These are phyloP conservation scores for Globisporangium okanoganense DNA, from an alignment of 352 stramenopile genomes.

Conservation along the genomic window DNA sequence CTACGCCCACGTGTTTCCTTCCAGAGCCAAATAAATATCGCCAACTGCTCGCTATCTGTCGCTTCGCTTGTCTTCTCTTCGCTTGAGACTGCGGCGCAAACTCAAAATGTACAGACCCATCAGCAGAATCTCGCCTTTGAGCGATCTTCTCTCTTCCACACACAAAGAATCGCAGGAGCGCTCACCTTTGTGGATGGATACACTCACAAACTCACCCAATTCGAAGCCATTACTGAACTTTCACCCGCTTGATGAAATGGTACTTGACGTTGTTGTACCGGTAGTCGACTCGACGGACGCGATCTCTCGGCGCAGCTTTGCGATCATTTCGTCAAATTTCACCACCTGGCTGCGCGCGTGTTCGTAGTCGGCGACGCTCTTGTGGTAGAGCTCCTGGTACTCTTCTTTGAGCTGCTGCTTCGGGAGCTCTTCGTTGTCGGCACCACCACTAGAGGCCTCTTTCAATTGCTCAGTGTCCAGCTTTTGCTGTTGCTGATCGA, in stretches of 20 bases:
- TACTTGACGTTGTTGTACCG: background rate
- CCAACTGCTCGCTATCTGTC: background rate
- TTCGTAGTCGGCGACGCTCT: conserved; percentile 10
- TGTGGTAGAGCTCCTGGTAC: conserved; percentile 3
- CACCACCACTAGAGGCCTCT: background rate
- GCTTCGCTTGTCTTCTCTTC: background rate
- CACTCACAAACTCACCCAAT: background rate
- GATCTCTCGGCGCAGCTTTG: conserved; percentile 10
- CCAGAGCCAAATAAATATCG: background rate
- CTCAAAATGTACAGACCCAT: background rate
- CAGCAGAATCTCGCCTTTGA: background rate
- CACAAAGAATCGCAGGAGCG: background rate
- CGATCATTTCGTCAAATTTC: conserved; percentile 8
- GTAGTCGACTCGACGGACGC: conserved; percentile 7
- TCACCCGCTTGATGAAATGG: background rate
- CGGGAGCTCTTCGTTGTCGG: conserved; percentile 2
- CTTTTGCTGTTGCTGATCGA: conserved; percentile 3
- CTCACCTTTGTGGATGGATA: background rate
- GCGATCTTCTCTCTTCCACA: background rate
- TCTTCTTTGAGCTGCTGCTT: conserved; percentile 8
- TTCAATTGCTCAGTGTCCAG: background rate
- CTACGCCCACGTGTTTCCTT: background rate
- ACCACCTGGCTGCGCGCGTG: conserved; percentile 8
- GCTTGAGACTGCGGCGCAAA: background rate
- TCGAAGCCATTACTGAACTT: background rate